A percentile compares a stretch with the other conserved stretches of the same genome.
Conservation (phyloP, 192 early-diverging fungal species). For the Chytriomyces hyalinus region DNA sequence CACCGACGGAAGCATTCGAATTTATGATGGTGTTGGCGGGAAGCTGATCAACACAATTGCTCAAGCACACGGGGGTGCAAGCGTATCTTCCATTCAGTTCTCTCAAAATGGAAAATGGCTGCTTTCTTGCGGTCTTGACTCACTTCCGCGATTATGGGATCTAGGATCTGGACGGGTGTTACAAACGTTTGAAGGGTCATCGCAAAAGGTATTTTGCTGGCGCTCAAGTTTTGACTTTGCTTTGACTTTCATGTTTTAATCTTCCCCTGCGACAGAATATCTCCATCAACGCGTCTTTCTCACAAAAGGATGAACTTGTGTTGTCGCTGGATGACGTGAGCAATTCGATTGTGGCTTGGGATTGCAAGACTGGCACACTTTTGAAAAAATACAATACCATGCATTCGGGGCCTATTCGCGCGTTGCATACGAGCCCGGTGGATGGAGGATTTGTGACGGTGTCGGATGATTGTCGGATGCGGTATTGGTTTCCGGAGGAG, state of each 20-base stretch:
- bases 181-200: constrained; percentile 73
- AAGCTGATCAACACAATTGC: constrained; percentile 76
- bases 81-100: constrained; percentile 75
- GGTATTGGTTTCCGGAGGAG: constrained; percentile 32
- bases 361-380: constrained; percentile 66
- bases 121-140: constrained; percentile 81
- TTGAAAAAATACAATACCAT: constrained; percentile 55
- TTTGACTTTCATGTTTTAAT: constrained; percentile 6
- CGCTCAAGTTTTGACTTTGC: too few species aligned
- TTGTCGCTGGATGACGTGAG: constrained; percentile 55
- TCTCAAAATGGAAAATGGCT: constrained; percentile 78
- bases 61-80: constrained; percentile 75
- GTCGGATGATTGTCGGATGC: constrained; percentile 21
- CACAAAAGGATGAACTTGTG: constrained; percentile 73
- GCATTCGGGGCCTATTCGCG: constrained; percentile 61
- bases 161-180: constrained; percentile 72
- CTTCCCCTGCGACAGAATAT: neutral
- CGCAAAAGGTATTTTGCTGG: constrained; percentile 45
- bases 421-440: constrained; percentile 65
- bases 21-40: constrained; percentile 84
- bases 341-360: constrained; percentile 73
- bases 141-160: constrained; percentile 81
- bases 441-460: constrained; percentile 60
- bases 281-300: constrained; percentile 56
- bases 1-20: constrained; percentile 82